Conservation (phyloP, 768 basidiomycete species). For the Calocybe gangraenosa region DNA sequence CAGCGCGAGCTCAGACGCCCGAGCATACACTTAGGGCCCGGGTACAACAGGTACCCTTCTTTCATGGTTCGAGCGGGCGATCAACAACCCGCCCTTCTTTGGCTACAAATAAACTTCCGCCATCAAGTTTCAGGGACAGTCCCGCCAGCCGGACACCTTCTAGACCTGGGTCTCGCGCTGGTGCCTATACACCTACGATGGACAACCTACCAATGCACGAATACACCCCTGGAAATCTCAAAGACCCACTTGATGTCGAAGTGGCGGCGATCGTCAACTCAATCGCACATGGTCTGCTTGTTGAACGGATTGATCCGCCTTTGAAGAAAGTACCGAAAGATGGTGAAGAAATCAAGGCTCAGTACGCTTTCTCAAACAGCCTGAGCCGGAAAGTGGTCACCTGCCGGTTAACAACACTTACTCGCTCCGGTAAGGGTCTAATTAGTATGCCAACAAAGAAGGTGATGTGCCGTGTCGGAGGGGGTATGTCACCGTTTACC, state of each 20-base stretch:
- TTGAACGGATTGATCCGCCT: conserved; percentile 81
- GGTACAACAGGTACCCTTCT: conserved; percentile 55
- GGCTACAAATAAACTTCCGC: conserved; percentile 44
- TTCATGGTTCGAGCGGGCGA: conserved; percentile 38
- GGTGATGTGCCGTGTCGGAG: conserved; percentile 89
- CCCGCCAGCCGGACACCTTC: conserved; percentile 54
- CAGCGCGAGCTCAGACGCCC: conserved; percentile 62
- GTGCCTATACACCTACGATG: conserved; percentile 56
- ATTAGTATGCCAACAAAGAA: conserved; percentile 65
- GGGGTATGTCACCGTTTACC: conserved; percentile 46
- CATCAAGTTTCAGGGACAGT: conserved; percentile 73
- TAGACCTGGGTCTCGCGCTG: conserved; percentile 61
- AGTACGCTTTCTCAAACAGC: conserved; percentile 77
- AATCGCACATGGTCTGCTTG: conserved; percentile 69
- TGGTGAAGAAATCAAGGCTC: conserved; percentile 77
- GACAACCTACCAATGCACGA: conserved; percentile 52
- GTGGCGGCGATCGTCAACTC: conserved; percentile 73
- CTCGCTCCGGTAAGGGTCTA: conserved; percentile 50
- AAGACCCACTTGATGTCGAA: conserved; percentile 81
- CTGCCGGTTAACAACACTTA: conserved; percentile 76
- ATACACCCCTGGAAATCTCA: conserved; percentile 61
- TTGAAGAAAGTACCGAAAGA: conserved; percentile 59
- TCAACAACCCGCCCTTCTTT: conserved; percentile 33
- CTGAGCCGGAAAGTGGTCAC: conserved; percentile 72
- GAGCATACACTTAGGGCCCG: conserved; percentile 58